phyloP scores from a whole-genome alignment of 257 asterid species.

The Solanum etuberosum region DNA sequence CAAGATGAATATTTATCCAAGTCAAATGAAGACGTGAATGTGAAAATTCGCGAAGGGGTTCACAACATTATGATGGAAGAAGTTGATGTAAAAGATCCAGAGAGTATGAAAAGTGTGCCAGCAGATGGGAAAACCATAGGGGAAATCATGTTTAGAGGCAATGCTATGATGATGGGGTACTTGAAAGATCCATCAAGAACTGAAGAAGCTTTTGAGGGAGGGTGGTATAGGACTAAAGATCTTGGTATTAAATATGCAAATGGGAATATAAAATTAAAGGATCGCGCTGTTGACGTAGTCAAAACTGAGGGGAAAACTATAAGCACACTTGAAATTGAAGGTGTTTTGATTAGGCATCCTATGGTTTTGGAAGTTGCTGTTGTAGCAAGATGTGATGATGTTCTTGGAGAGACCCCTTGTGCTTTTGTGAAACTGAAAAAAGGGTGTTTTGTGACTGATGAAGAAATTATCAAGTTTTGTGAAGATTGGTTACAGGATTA shows the following conservation, averaged over 20 bases:
- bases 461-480: constrained; percentile 43
- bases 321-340: constrained; percentile 54
- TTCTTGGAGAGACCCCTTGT: constrained; percentile 60
- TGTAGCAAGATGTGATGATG: constrained; percentile 50
- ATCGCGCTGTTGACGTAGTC: constrained; percentile 39
- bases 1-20: constrained; percentile 5
- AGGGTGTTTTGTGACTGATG: constrained; percentile 14
- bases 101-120: constrained; percentile 47
- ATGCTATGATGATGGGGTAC: constrained; percentile 59
- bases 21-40: constrained; percentile 2
- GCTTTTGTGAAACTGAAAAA: constrained; percentile 63
- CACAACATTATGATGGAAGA: constrained; percentile 39
- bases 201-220: constrained; percentile 42
- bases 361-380: constrained; percentile 56
- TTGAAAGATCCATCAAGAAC: constrained; percentile 33
- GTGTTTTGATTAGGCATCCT: constrained; percentile 34
- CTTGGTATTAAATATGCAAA: constrained; percentile 41
- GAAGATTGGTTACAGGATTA: constrained; percentile 26
- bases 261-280: constrained; percentile 50
- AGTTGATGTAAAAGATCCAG: constrained; percentile 44
- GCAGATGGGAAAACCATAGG: constrained; percentile 48
- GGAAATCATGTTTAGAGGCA: constrained; percentile 62
- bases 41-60: constrained; percentile 37
- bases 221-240: constrained; percentile 71
- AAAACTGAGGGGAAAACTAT: constrained; percentile 39